Conservation (phyloP, 2,329 filamentous ascomycete species). For the Capronia americana region DNA sequence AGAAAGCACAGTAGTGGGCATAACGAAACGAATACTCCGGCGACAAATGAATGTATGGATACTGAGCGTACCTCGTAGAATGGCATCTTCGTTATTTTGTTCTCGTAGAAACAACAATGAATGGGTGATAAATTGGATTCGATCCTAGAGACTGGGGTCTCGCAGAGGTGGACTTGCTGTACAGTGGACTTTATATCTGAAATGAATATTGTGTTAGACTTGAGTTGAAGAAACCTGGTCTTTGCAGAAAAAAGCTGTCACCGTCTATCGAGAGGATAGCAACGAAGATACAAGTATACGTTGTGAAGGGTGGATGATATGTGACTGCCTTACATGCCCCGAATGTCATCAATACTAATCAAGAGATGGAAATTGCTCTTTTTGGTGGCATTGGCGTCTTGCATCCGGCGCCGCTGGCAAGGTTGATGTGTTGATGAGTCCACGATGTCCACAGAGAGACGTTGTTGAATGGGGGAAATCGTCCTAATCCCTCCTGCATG, state of each 20-base stretch:
- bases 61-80: constrained; percentile 29
- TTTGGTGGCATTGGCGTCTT: neutral
- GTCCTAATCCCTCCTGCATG: constrained; percentile 1
- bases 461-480: neutral
- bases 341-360: constrained; percentile 12
- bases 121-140: neutral
- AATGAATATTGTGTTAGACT: neutral
- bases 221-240: neutral
- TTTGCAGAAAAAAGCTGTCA: neutral
- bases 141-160: neutral
- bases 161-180: neutral
- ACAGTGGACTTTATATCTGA: neutral
- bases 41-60: neutral
- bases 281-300: neutral
- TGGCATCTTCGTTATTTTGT: constrained; percentile 23
- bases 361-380: neutral
- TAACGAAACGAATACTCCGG: neutral
- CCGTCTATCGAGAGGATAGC: neutral
- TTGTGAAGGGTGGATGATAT: neutral
- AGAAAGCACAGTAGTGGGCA: neutral
- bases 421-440: neutral
- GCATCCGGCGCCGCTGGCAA: neutral
- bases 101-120: neutral
- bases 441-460: neutral
- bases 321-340: neutral